Conservation (phyloP, 371 early-diverging fungal species). For the Encephalitozoon hellem region DNA sequence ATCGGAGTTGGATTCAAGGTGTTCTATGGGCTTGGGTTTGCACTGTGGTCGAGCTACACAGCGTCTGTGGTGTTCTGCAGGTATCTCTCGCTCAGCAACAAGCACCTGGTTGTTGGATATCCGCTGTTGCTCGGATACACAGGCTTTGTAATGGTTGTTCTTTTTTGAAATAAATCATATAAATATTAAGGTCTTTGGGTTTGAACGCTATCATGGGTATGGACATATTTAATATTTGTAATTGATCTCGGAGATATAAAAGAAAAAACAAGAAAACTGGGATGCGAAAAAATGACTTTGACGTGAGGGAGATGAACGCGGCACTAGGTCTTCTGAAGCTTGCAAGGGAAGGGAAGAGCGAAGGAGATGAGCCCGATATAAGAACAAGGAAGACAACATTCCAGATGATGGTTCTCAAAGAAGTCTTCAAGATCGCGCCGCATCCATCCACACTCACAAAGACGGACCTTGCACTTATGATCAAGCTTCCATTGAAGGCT, state of each 20-base stretch:
- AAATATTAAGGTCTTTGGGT: not conserved
- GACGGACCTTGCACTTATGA: conserved; percentile 39
- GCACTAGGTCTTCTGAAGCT: conserved; percentile 48
- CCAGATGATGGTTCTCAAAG: conserved; percentile 37
- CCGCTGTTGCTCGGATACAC: conserved; percentile 57
- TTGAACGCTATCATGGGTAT: not conserved
- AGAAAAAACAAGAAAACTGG: conserved; percentile 3
- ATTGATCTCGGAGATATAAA: not conserved
- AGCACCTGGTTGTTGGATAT: conserved; percentile 52
- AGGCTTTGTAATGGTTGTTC: conserved; percentile 54
- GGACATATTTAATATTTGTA: not conserved
- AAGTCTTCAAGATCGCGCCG: conserved; percentile 43
- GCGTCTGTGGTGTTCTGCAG: conserved; percentile 37
- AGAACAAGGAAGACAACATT: conserved; percentile 45
- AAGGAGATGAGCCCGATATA: not conserved
- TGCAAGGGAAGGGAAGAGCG: not conserved
- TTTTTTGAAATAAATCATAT: conserved; percentile 39
- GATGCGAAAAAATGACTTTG: conserved; percentile 6
- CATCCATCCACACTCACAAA: conserved; percentile 46
- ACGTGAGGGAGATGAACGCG: conserved; percentile 31
- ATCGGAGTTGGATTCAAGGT: conserved; percentile 5
- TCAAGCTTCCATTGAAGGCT: conserved; percentile 34
- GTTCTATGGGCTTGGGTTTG: conserved; percentile 28
- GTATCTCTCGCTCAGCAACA: conserved; percentile 42
- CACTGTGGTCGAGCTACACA: conserved; percentile 48